phyloP scores from a whole-genome alignment of 2,329 filamentous ascomycete species.

The Thelonectria discophora region DNA sequence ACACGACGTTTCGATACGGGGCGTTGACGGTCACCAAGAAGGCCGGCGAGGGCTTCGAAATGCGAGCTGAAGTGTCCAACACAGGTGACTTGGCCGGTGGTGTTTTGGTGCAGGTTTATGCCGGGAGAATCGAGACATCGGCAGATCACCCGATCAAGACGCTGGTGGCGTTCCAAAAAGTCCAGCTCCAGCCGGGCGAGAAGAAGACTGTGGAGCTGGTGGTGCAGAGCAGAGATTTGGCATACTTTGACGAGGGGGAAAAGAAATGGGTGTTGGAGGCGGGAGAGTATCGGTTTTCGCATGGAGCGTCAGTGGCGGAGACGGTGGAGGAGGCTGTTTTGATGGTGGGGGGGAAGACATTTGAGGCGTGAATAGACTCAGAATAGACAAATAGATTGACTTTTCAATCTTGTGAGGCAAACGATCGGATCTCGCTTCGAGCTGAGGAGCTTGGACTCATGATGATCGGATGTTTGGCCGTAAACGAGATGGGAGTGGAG shows the following conservation, averaged over 20 bases:
- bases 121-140: conserved; percentile 19
- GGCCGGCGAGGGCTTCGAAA: conserved; percentile 39
- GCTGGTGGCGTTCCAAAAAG: conserved; percentile 41
- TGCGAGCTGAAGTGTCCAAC: conserved; percentile 62
- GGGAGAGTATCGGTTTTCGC: conserved; percentile 40
- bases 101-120: conserved; percentile 65
- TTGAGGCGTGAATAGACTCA: neutral
- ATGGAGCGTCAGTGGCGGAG: conserved; percentile 41
- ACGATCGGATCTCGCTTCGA: too few species aligned
- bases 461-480: too few species aligned
- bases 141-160: conserved; percentile 35
- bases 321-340: neutral
- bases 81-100: conserved; percentile 59
- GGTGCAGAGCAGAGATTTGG: conserved; percentile 38
- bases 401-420: too few species aligned
- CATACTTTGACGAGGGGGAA: conserved; percentile 38
- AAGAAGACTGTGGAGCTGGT: conserved; percentile 24
- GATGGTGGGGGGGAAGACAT: neutral
- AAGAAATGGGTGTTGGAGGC: conserved; percentile 42
- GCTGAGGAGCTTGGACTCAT: too few species aligned
- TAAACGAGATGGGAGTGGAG: too few species aligned
- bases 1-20: conserved; percentile 40
- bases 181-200: conserved; percentile 33
- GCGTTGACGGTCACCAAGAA: conserved; percentile 26
- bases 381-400: too few species aligned